Base-by-base conservation (phyloP, 768 basidiomycete genomes). In the Candolleomyces eurysporus region DNA sequence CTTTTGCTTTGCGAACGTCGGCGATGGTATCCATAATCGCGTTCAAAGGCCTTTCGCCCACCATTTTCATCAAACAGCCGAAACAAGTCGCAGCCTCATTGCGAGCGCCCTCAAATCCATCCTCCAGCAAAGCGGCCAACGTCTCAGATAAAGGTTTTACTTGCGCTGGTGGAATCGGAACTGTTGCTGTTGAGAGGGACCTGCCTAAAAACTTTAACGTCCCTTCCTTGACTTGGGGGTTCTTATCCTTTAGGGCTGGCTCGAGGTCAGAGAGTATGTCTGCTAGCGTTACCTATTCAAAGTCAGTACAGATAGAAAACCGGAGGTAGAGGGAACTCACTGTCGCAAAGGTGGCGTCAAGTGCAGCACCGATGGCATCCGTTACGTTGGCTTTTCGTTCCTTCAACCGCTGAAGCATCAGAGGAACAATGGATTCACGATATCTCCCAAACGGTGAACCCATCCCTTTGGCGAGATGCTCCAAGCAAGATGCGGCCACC, bases 141-240 rank as follows among this genome's bases (percentile, higher is more conserved):
- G 84, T 78, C 61, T 96, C 94, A 2, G 92, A 85, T 22, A 97
- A 74, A 0, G 87, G 81, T 67, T 97, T 95, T 64, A 98, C 79
- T 68, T 96, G 93, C 1, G 84, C 76, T 22, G 86, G 83, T 46
- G 83, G 82, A 11, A 97, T 84, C 1, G 94, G 86, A 3, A 80
- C 76, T 9, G 83, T 82, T 2, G 94, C 92, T 1, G 81, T 82
- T 2, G 86, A 77, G 51, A 99, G 83, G 68, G 85, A 91, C 55
- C 96, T 85, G 19, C 82, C 84, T 30, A 98, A 78, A 68, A 96
- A 97, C 68, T 92, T 92, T 65, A 96, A 76, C 0, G 94, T 89
- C 6, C 93, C 91, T 74, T 96, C 94, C 69, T 97, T 96, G 32
- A 97, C 92, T 74, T 97, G 95, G 1, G 97, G 97, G 68, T 98